Evolutionary conservation across 179 eudicot genomes (phyloP).

Genomic region (Sideroxylon spinosum): DNA sequence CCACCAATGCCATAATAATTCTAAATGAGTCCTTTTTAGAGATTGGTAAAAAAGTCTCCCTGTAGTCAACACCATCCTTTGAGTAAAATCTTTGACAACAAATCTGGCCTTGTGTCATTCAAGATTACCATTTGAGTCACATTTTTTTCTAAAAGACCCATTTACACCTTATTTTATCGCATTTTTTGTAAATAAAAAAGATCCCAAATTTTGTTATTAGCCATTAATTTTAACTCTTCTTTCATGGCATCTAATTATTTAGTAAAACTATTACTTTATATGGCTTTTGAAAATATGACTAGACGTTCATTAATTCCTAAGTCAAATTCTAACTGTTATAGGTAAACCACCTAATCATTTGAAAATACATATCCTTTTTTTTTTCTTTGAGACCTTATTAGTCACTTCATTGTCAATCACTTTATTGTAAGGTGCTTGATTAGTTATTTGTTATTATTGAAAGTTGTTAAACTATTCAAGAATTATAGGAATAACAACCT

Average conservation of each 20-base stretch:
- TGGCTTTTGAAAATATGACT: neutral
- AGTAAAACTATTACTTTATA: neutral
- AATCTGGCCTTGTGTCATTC: neutral
- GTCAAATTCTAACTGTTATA: neutral
- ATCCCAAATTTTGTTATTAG: neutral
- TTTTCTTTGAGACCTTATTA: too few relatives aligned
- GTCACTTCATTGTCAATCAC: too few relatives aligned
- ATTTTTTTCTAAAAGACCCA: neutral
- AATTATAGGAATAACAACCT: too few relatives aligned
- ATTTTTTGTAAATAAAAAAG: neutral
- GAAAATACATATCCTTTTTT: too few relatives aligned
- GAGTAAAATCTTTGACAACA: too few relatives aligned
- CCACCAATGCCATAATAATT: neutral
- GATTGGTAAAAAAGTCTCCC: neutral
- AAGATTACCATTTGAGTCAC: neutral
- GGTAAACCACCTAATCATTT: slow-evolving; percentile 1
- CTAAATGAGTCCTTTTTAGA: neutral
- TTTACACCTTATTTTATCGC: neutral
- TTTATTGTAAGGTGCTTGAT: too few relatives aligned
- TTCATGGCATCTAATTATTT: neutral
- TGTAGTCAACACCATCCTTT: too few relatives aligned
- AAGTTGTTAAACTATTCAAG: too few relatives aligned
- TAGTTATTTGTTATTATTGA: too few relatives aligned
- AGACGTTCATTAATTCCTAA: neutral
- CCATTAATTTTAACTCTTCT: neutral